These are phyloP conservation scores for Collariella sp. DNA, from an alignment of 495 filamentous ascomycete genomes.

Conservation along the genomic window DNA sequence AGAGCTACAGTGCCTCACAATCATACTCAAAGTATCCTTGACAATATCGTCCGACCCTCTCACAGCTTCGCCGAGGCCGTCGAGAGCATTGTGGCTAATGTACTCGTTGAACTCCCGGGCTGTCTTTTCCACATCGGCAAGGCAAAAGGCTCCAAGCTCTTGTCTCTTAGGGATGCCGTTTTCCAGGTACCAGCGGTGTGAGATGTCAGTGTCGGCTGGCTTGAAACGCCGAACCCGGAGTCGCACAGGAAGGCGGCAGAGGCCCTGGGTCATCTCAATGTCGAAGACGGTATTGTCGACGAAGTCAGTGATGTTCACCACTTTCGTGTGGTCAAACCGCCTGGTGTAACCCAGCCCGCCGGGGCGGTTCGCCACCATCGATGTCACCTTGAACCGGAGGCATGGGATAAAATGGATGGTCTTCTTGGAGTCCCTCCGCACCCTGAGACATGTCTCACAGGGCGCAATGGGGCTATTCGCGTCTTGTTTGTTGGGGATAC, in stretches of 20 bases:
- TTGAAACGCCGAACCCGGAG: conserved; percentile 29
- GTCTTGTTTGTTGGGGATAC: conserved; percentile 20
- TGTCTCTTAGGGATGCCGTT: conserved; percentile 13
- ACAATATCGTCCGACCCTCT: conserved; percentile 12
- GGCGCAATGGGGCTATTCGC: conserved; percentile 21
- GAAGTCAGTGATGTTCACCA: conserved; percentile 32
- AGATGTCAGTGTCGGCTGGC: conserved; percentile 24
- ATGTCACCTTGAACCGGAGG: conserved; percentile 31
- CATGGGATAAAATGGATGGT: conserved; percentile 37
- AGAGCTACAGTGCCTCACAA: conserved; percentile 10
- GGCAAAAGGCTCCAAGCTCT: conserved; percentile 27
- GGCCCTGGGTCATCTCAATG: conserved; percentile 29
- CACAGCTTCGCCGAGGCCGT: conserved; percentile 11
- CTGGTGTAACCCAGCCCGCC: conserved; percentile 33
- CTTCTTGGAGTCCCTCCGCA: conserved; percentile 35
- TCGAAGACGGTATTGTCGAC: conserved; percentile 11
- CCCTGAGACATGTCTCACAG: conserved; percentile 30
- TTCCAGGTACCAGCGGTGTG: conserved; percentile 23
- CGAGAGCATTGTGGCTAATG: conserved; percentile 22
- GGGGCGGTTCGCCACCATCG: conserved; percentile 30
- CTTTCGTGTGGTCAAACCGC: conserved; percentile 30
- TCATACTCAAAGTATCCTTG: conserved; percentile 18
- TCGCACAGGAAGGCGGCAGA: conserved; percentile 22
- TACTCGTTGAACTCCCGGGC: conserved; percentile 27
- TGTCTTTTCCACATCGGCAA: conserved; percentile 28